A percentile compares a stretch with the other conserved stretches of the same genome.
Evolutionary conservation across 1,284 basidiomycete genomes (phyloP).

Genomic region (Lignosus rhinocerotis): DNA sequence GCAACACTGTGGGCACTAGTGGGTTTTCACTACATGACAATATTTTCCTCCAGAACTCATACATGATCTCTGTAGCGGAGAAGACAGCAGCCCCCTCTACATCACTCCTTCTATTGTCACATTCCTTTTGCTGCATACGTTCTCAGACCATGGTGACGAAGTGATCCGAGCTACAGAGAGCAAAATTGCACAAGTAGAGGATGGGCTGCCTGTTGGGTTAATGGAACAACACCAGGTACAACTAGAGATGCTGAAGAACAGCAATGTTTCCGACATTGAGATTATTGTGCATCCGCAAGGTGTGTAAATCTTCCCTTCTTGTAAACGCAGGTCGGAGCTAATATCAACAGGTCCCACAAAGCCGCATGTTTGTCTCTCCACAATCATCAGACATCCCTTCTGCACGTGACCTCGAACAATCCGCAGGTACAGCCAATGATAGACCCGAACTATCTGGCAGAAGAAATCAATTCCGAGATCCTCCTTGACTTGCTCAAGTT

Average conservation of each 20-base stretch:
- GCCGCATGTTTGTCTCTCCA: constrained; percentile 23
- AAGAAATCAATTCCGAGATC: constrained; percentile 36
- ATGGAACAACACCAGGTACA: constrained; percentile 9
- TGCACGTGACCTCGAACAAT: constrained; percentile 38
- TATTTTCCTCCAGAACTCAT: too few species aligned
- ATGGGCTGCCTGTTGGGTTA: constrained; percentile 3
- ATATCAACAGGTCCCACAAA: not conserved
- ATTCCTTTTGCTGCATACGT: constrained; percentile 10
- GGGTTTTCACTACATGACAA: not conserved
- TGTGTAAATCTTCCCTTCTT: not conserved
- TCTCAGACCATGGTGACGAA: not conserved
- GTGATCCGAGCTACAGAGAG: constrained; percentile 5
- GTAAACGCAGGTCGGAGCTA: too few species aligned
- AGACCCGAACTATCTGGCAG: constrained; percentile 44
- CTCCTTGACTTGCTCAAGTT: constrained; percentile 44
- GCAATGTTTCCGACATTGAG: constrained; percentile 10
- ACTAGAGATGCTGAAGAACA: constrained; percentile 9
- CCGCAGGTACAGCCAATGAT: constrained; percentile 39
- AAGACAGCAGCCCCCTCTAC: not conserved
- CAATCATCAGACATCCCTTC: constrained; percentile 25
- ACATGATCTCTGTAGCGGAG: too few species aligned
- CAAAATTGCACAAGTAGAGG: not conserved
- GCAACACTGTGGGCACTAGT: constrained; percentile 28
- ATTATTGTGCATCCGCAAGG: constrained; percentile 14
- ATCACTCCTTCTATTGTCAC: constrained; percentile 13